These are phyloP conservation scores for Limnanthes douglasii DNA, from an alignment of 345 rosid species.

Conservation along the genomic window DNA sequence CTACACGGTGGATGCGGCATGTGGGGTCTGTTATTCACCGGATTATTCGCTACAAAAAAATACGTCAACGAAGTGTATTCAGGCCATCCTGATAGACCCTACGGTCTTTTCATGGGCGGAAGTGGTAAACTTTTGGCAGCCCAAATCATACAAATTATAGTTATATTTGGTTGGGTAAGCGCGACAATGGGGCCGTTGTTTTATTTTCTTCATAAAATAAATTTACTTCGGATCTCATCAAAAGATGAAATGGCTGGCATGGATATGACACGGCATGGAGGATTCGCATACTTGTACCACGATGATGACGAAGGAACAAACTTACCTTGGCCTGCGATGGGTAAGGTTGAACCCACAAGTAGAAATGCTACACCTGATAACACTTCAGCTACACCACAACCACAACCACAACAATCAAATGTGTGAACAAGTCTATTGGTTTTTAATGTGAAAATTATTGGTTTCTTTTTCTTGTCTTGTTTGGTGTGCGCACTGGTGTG, in stretches of 20 bases:
- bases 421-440: no score
- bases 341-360: no score
- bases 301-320: conserved; percentile 31
- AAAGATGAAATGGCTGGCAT: conserved; percentile 24
- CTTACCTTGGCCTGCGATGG: no score
- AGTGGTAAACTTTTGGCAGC: conserved; percentile 23
- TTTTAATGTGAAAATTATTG: no score
- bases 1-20: conserved; percentile 30
- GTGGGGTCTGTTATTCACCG: conserved; percentile 27
- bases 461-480: no score
- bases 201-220: conserved; percentile 10
- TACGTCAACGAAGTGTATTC: conserved; percentile 16
- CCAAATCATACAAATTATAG: conserved; percentile 18
- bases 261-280: conserved; percentile 29
- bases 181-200: conserved; percentile 24
- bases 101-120: conserved; percentile 27
- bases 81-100: conserved; percentile 17
- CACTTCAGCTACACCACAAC: no score
- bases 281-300: conserved; percentile 16
- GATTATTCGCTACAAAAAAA: conserved; percentile 15
- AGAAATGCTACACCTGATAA: no score
- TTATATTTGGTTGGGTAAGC: conserved; percentile 20
- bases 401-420: no score
- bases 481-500: no score
- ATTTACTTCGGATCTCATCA: conserved; percentile 19